Percentiles rank a stretch among this genome's conserved stretches.
Conservation (phyloP, 768 basidiomycete genomes). For the Boletus sensibilis region DNA sequence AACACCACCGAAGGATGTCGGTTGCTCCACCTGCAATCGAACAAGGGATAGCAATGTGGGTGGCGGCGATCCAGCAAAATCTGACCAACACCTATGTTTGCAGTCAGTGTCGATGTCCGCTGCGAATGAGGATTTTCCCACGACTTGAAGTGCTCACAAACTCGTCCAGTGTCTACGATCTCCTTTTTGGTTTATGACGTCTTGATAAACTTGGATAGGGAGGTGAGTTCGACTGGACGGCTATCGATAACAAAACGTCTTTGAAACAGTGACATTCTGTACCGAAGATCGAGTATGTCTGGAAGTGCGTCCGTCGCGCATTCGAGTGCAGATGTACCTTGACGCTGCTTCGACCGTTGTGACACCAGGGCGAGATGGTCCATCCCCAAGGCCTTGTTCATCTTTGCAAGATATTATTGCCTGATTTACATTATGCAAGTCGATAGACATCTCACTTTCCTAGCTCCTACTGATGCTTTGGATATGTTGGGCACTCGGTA, state of each 20-base stretch:
- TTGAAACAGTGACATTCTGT: not conserved
- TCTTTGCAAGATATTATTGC: conserved; percentile 8
- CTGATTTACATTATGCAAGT: not conserved
- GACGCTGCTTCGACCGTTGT: not conserved
- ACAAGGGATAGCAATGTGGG: not conserved
- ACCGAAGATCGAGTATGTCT: not conserved
- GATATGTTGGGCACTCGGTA: not conserved
- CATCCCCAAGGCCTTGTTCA: not conserved
- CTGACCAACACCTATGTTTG: not conserved
- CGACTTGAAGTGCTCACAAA: too few species aligned
- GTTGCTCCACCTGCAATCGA: not conserved
- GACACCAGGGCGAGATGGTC: not conserved
- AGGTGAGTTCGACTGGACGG: not conserved
- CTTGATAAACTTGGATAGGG: conserved; percentile 6
- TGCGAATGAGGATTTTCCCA: not conserved
- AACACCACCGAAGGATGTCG: not conserved
- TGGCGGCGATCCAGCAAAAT: not conserved
- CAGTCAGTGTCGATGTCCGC: not conserved
- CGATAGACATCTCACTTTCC: too few species aligned
- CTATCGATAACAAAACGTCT: not conserved
- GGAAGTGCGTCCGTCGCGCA: not conserved
- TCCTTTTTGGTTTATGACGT: not conserved
- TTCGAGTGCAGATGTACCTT: not conserved
- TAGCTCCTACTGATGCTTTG: not conserved
- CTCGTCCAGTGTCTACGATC: not conserved